Conservation (phyloP, 352 stramenopile species). For the Globisporangium echinulatum region DNA sequence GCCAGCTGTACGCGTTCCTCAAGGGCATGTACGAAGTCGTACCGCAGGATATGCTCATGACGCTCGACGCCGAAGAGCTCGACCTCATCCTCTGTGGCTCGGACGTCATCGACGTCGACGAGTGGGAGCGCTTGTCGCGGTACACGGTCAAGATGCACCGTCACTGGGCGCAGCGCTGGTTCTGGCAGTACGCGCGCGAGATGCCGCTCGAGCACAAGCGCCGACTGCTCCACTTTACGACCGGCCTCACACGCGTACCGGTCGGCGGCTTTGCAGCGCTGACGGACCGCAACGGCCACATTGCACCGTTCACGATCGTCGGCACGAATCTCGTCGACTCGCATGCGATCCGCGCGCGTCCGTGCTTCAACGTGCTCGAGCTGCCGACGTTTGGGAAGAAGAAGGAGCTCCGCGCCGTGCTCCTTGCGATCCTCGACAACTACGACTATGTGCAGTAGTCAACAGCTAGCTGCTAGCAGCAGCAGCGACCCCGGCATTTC, state of each 20-base stretch:
- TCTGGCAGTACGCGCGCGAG: no score
- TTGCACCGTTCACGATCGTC: constrained; percentile 9
- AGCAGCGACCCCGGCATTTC: no score
- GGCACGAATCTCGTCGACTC: not conserved
- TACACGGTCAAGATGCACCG: no score
- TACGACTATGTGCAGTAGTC: constrained; percentile 14
- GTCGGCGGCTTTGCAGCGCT: constrained; percentile 5
- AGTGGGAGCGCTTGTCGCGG: no score
- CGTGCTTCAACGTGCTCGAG: constrained; percentile 86
- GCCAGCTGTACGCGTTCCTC: constrained; percentile 73
- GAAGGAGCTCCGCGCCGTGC: constrained; percentile 17
- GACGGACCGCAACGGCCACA: constrained; percentile 2
- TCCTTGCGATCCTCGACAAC: constrained; percentile 25
- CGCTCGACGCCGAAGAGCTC: constrained; percentile 96
- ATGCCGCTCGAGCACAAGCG: constrained; percentile 19
- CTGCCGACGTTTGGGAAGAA: constrained; percentile 59
- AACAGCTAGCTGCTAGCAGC: no score
- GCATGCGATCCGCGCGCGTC: constrained; percentile 14
- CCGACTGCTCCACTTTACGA: constrained; percentile 9
- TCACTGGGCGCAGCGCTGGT: no score
- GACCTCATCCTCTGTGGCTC: constrained; percentile 94
- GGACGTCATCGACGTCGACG: no score
- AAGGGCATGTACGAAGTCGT: constrained; percentile 92
- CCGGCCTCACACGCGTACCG: constrained; percentile 7
- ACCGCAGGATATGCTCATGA: constrained; percentile 80